These are phyloP conservation scores for Ceriops tagal DNA, from an alignment of 345 rosid genomes.

Conservation along the genomic window DNA sequence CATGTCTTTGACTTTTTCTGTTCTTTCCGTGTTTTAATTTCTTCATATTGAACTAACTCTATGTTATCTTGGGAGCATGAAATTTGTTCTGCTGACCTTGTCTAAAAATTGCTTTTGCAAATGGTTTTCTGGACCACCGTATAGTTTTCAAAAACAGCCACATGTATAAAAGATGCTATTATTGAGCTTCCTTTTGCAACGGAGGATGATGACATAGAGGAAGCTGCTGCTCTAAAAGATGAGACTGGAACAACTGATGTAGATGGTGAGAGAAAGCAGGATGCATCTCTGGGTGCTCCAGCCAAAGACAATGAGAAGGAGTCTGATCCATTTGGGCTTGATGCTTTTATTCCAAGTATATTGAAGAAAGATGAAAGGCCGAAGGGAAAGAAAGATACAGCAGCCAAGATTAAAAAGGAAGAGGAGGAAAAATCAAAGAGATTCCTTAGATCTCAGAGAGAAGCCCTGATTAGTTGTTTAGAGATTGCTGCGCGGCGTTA, in stretches of 20 bases:
- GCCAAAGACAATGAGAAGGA: conserved; percentile 41
- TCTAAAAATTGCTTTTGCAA: background rate
- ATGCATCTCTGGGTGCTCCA: conserved; percentile 23
- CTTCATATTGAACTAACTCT: background rate
- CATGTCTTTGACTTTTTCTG: background rate
- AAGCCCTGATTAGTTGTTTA: conserved; percentile 74
- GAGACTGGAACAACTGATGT: conserved; percentile 31
- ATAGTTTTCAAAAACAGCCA: conserved; percentile 80
- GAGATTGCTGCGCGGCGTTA: conserved; percentile 93
- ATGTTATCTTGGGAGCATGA: background rate
- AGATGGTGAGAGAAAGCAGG: conserved; percentile 29
- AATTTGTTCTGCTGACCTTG: background rate
- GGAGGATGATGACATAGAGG: conserved; percentile 68
- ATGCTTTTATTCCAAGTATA: conserved; percentile 54
- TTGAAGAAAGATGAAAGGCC: conserved; percentile 55
- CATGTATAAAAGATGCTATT: conserved; percentile 58
- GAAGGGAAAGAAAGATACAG: conserved; percentile 52
- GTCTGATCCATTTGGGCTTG: conserved; percentile 93
- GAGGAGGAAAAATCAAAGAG: conserved; percentile 57
- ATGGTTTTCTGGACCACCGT: conserved; percentile 4
- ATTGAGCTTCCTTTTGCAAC: conserved; percentile 67
- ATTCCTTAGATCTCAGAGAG: conserved; percentile 71
- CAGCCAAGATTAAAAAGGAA: conserved; percentile 38
- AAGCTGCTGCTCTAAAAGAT: conserved; percentile 64
- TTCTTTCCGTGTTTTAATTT: background rate